Conservation (phyloP, 2,329 filamentous ascomycete genomes). For the Elsinoe australis region DNA sequence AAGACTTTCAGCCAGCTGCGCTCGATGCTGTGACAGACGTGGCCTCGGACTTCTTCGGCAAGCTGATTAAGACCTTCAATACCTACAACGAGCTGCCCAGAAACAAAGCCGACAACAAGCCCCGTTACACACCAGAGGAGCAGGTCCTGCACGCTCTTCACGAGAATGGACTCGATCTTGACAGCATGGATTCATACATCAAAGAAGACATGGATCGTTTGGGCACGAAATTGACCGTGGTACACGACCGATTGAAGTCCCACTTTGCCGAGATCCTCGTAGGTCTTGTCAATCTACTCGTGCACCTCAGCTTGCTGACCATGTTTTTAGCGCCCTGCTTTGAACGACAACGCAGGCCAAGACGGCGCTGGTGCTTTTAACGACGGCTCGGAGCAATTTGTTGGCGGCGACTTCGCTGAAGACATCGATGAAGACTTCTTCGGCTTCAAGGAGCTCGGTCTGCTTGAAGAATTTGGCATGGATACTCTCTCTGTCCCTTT, state of each 20-base stretch:
- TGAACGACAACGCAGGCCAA: conserved; percentile 63
- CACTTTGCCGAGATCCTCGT: conserved; percentile 83
- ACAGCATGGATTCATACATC: conserved; percentile 74
- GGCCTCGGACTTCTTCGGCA: conserved; percentile 80
- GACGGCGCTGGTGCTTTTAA: conserved; percentile 90
- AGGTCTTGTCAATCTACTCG: conserved; percentile 24
- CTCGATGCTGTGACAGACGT: conserved; percentile 85
- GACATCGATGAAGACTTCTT: conserved; percentile 99
- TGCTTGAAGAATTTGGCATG: conserved; percentile 84
- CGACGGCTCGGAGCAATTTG: conserved; percentile 93
- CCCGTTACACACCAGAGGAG: conserved; percentile 74
- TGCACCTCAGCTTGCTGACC: background rate
- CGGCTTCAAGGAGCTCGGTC: conserved; percentile 88
- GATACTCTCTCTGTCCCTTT: conserved; percentile 84
- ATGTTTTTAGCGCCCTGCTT: conserved; percentile 58
- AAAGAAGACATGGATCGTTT: conserved; percentile 90
- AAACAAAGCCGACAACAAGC: conserved; percentile 43
- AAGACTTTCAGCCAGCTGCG: conserved; percentile 92
- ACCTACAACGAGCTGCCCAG: conserved; percentile 71
- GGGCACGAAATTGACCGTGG: conserved; percentile 65
- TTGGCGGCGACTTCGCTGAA: conserved; percentile 93
- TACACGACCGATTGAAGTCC: conserved; percentile 91
- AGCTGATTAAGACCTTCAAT: conserved; percentile 70
- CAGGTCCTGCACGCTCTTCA: conserved; percentile 77
- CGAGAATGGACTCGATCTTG: conserved; percentile 75